A percentile compares a stretch with the other conserved stretches of the same genome.
phyloP scores from a whole-genome alignment of 139 green algal species.

The Raphidocelis subcapitata region DNA sequence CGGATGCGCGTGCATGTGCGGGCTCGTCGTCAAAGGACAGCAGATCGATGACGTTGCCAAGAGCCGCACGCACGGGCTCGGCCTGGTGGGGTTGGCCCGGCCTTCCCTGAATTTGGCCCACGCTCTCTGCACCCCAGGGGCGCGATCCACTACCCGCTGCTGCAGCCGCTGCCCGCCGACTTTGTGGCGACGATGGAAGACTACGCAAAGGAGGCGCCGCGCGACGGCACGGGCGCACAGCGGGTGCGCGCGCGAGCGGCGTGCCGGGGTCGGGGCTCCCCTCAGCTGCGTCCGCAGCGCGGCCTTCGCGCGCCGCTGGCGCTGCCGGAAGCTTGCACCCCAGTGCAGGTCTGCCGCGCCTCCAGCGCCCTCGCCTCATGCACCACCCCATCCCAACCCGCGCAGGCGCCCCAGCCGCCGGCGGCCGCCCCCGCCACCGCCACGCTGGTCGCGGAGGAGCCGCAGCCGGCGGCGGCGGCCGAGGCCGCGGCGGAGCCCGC shows the following conservation, averaged over 20 bases:
- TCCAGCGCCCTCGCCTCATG: no score
- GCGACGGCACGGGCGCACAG: background rate
- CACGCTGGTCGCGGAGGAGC: background rate
- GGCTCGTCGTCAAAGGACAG: conserved; percentile 25
- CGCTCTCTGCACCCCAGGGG: no score
- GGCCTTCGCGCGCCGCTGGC: background rate
- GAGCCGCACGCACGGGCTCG: no score
- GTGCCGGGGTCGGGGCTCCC: background rate
- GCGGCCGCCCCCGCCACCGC: background rate
- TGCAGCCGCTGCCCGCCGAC: conserved; percentile 71
- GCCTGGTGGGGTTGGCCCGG: no score
- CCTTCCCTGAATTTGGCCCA: no score
- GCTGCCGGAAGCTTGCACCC: no score
- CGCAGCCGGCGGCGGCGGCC: background rate
- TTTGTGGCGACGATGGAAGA: conserved; percentile 90
- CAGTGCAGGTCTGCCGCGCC: no score
- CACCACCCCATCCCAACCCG: no score
- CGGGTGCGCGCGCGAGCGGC: background rate
- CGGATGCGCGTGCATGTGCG: no score
- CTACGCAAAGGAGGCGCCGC: conserved; percentile 66
- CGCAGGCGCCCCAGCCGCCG: no score
- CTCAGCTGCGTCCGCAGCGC: background rate
- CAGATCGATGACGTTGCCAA: conserved; percentile 2
- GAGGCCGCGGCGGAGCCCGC: conserved; percentile 11
- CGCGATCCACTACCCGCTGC: conserved; percentile 65